These are phyloP conservation scores for Metschnikowia reukaufii DNA, from an alignment of 805 yeast genomes.

Conservation along the genomic window DNA sequence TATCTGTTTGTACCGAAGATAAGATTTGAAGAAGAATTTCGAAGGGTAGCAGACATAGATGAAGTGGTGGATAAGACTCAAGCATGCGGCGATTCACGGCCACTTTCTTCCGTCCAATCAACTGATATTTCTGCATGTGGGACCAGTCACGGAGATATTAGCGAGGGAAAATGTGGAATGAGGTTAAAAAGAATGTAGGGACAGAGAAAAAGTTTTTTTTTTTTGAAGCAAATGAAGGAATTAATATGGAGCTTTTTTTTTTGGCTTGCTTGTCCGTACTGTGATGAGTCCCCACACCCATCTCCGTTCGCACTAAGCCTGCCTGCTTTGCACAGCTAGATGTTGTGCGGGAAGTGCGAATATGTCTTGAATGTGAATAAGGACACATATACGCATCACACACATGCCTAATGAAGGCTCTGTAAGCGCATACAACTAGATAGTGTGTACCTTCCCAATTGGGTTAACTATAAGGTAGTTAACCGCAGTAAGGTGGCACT, in stretches of 20 bases:
- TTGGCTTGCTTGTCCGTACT: background rate
- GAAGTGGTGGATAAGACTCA: conserved; percentile 27
- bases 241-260: background rate
- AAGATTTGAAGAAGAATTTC: conserved; percentile 43
- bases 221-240: background rate
- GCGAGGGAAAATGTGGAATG: background rate
- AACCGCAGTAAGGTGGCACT: no score
- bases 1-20: conserved; percentile 22
- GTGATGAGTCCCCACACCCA: background rate
- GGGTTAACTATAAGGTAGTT: no score
- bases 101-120: conserved; percentile 38
- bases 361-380: no score
- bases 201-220: background rate
- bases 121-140: conserved; percentile 40
- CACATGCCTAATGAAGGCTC: no score
- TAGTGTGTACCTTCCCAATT: no score
- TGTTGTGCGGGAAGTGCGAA: no score
- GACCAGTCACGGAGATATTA: background rate
- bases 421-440: no score
- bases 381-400: no score
- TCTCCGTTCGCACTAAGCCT: background rate
- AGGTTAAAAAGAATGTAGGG: background rate
- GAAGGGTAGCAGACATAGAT: conserved; percentile 43
- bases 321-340: no score
- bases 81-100: conserved; percentile 13